Conservation (phyloP, 345 rosid genomes). For the Noccaea bulbosa region DNA sequence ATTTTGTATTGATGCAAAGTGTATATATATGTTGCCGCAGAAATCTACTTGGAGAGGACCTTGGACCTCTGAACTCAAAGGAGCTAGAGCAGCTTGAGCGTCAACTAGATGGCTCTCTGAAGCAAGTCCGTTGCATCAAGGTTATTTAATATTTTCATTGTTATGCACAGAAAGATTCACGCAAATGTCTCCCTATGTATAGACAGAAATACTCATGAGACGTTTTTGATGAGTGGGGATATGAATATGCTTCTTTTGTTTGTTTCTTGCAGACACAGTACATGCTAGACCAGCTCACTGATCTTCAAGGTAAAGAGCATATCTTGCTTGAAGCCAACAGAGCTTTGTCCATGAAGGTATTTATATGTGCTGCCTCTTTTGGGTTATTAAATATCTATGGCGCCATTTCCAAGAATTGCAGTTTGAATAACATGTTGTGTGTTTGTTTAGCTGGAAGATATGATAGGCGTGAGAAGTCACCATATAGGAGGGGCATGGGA, state of each 20-base stretch:
- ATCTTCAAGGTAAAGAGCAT: constrained; percentile 92
- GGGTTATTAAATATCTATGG: no score
- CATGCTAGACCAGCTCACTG: constrained; percentile 93
- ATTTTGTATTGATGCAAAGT: constrained; percentile 20
- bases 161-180: not conserved
- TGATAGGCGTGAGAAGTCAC: constrained; percentile 60
- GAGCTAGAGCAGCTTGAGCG: constrained; percentile 98
- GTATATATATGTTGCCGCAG: constrained; percentile 42
- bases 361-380: not conserved
- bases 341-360: constrained; percentile 84
- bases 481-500: constrained; percentile 75
- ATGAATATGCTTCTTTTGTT: constrained; percentile 9
- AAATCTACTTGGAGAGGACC: constrained; percentile 95
- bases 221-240: not conserved
- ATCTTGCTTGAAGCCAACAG: constrained; percentile 85
- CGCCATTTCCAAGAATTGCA: no score
- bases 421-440: not conserved
- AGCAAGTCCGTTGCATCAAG: constrained; percentile 90
- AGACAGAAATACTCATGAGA: not conserved
- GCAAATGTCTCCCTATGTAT: not conserved
- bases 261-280: constrained; percentile 67
- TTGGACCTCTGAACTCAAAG: constrained; percentile 86
- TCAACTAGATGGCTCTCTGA: constrained; percentile 79
- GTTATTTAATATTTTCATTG: constrained; percentile 38
- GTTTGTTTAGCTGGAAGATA: constrained; percentile 76